These are phyloP conservation scores for Podila horticola DNA, from an alignment of 192 early-diverging fungal species.

Conservation along the genomic window DNA sequence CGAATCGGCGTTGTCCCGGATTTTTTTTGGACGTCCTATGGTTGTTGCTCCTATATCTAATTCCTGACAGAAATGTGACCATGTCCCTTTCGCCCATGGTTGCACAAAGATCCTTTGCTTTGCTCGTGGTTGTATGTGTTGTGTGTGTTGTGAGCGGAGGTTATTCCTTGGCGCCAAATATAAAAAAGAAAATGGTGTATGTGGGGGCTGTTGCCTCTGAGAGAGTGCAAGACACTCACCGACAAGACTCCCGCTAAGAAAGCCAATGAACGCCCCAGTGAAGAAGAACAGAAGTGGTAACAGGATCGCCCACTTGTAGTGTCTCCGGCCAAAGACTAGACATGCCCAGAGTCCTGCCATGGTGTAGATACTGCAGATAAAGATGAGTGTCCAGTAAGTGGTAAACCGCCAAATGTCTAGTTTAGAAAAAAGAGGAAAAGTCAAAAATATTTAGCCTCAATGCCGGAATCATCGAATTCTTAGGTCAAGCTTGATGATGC, in stretches of 20 bases:
- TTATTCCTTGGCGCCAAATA: too few relatives aligned
- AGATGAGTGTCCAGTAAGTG: slow-evolving; percentile 69
- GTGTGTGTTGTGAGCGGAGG: too few relatives aligned
- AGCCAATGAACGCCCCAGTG: slow-evolving; percentile 48
- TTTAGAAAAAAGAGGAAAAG: background rate
- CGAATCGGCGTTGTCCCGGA: too few relatives aligned
- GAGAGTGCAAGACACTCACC: slow-evolving; percentile 20
- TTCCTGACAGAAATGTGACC: too few relatives aligned
- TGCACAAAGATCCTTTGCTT: too few relatives aligned
- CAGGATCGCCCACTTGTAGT: slow-evolving; percentile 50
- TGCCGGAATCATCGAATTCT: too few relatives aligned
- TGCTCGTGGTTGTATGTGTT: too few relatives aligned
- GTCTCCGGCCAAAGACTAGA: slow-evolving; percentile 58
- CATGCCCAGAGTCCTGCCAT: slow-evolving; percentile 68
- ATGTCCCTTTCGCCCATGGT: too few relatives aligned
- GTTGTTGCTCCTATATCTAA: too few relatives aligned
- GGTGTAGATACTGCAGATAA: slow-evolving; percentile 66
- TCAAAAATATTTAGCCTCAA: background rate
- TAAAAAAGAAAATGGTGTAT: too few relatives aligned
- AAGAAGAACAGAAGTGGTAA: slow-evolving; percentile 42
- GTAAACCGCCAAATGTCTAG: slow-evolving; percentile 72
- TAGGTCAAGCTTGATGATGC: background rate
- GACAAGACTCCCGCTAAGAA: slow-evolving; percentile 56
- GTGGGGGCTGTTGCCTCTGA: background rate
- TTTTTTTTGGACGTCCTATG: too few relatives aligned